Conservation (phyloP, 768 basidiomycete genomes). For the Pholiota microspora region DNA sequence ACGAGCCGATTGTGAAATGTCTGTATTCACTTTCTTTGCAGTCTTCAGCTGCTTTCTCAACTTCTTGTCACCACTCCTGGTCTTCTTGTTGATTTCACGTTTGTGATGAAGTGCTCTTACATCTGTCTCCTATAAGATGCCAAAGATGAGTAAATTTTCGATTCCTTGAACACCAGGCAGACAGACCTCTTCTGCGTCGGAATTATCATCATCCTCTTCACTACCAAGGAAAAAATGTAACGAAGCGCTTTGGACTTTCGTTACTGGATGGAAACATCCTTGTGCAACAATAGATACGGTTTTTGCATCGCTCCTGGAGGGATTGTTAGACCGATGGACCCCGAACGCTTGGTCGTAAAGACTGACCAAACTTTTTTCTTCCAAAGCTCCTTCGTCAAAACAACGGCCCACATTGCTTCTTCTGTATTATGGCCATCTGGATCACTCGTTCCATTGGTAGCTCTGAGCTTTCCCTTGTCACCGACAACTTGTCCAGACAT, state of each 20-base stretch:
- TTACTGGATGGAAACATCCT: conserved; percentile 90
- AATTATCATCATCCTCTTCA: conserved; percentile 73
- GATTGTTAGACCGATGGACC: background rate
- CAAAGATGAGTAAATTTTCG: too few species aligned
- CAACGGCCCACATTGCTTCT: conserved; percentile 97
- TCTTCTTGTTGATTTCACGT: conserved; percentile 93
- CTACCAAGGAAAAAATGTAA: conserved; percentile 96
- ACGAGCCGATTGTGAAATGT: background rate
- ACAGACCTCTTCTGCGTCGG: conserved; percentile 65
- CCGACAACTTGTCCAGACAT: conserved; percentile 80
- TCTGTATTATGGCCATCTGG: conserved; percentile 52
- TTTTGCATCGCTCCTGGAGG: conserved; percentile 79
- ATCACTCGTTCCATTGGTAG: conserved; percentile 32
- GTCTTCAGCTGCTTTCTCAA: conserved; percentile 68
- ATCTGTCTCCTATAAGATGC: conserved; percentile 50
- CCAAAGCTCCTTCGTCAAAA: conserved; percentile 93
- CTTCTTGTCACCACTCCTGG: conserved; percentile 78
- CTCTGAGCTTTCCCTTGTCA: conserved; percentile 76
- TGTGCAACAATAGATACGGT: conserved; percentile 88
- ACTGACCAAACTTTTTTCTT: conserved; percentile 83
- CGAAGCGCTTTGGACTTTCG: conserved; percentile 93
- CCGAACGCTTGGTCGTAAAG: background rate
- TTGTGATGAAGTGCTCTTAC: conserved; percentile 79
- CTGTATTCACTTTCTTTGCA: conserved; percentile 63
- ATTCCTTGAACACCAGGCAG: conserved; percentile 23